Evolutionary conservation across 345 rosid genomes (phyloP).

Genomic region (Mangifera indica): DNA sequence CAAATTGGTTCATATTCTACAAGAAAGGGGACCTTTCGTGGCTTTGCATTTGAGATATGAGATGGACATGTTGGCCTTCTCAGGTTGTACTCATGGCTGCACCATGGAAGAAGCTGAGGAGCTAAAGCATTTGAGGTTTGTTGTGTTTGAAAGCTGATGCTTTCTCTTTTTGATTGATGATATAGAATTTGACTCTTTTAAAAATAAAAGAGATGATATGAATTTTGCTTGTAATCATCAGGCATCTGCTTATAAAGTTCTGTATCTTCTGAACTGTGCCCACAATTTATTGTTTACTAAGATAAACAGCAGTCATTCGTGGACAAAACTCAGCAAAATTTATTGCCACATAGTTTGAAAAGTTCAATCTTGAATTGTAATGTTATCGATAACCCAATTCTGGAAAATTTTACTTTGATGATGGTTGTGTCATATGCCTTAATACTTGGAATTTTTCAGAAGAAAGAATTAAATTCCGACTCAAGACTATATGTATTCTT

Average conservation of each 20-base stretch:
- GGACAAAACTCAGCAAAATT: background rate
- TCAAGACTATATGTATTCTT: background rate
- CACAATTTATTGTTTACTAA: background rate
- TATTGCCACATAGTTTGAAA: background rate
- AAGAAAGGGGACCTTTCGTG: slow-evolving; percentile 71
- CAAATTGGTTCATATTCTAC: slow-evolving; percentile 70
- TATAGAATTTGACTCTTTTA: background rate
- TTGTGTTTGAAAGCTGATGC: slow-evolving; percentile 24
- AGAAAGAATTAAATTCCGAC: slow-evolving; percentile 6
- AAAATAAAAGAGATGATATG: too few relatives aligned
- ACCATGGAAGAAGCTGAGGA: slow-evolving; percentile 82
- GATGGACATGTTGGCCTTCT: slow-evolving; percentile 99
- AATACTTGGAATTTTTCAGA: background rate
- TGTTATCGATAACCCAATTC: slow-evolving; percentile 3
- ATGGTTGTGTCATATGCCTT: background rate
- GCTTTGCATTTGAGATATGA: slow-evolving; percentile 96
- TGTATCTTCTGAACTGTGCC: background rate
- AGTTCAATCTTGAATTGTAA: background rate
- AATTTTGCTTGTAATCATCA: background rate
- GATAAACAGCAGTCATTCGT: background rate
- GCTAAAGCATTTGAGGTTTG: slow-evolving; percentile 83
- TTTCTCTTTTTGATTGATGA: background rate
- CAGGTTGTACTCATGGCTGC: slow-evolving; percentile 97
- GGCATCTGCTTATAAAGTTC: background rate
- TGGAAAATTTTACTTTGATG: background rate